Evolutionary conservation across 331 rosid genomes (phyloP).

Genomic region (Pyrus hybrid): DNA sequence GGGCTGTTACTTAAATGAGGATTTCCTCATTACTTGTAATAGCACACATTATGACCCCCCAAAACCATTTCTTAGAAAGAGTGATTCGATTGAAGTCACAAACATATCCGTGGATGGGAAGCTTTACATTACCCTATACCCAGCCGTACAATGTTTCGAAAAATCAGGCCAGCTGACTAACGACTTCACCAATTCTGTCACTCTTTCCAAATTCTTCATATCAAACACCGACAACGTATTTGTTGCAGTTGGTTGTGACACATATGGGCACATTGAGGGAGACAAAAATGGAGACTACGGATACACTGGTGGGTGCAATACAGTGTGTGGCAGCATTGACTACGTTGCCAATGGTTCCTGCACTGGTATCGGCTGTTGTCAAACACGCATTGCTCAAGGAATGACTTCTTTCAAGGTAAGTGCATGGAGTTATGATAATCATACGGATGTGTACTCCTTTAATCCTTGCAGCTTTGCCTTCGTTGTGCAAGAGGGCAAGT

Average conservation of each 20-base stretch:
- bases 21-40: too few relatives aligned
- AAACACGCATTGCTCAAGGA: too few relatives aligned
- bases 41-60: too few relatives aligned
- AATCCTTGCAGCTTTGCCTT: too few relatives aligned
- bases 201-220: neutral
- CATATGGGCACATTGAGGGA: neutral
- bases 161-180: neutral
- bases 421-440: too few relatives aligned
- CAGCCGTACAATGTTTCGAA: neutral
- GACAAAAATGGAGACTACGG: fast-evolving
- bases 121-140: neutral
- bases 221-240: conserved; percentile 11
- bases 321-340: neutral
- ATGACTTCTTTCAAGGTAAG: too few relatives aligned
- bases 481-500: too few relatives aligned
- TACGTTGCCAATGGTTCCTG: neutral
- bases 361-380: too few relatives aligned
- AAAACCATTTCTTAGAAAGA: neutral
- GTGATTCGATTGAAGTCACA: neutral
- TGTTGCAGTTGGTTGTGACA: conserved; percentile 13
- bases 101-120: conserved; percentile 11
- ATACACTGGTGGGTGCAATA: neutral
- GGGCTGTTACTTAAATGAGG: too few relatives aligned
- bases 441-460: too few relatives aligned
- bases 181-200: fast-evolving